Base-by-base conservation (phyloP, 805 yeast species). In the Candida saitoana region DNA sequence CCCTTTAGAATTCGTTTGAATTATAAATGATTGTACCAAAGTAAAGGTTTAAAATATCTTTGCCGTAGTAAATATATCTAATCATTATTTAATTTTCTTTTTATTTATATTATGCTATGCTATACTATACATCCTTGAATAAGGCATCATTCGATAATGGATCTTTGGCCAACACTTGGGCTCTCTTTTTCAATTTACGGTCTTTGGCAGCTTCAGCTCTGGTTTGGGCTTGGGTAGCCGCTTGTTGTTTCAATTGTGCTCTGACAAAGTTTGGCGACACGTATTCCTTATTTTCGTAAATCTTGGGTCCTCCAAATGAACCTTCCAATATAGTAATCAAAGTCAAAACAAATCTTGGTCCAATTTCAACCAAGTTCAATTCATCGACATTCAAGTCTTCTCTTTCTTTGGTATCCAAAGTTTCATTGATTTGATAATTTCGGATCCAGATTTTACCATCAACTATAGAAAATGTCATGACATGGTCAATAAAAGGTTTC, bases 271-370 rank as follows among this genome's bases (percentile, higher is more conserved):
- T 93, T 50, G 99, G 99, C 46, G 96, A 87, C 37, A 93, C 96
- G 65, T 87, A 93, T 66, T 91, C 93, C 72, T 87, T 90, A 72
- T 93, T 93, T 59, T 93, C 98, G 67, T 87, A 93, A 50, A 93
- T 89, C 75, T 90, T 88, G 49, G 98, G 96, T 16, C 99, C 99
- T 43, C 96, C 91, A 56, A 93, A 93, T 1, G 97, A 88, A 38
- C 99, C 99, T 70, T 93, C 98, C 49, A 91, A 74, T 40, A 93
- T 80, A 45, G 95, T 82, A 52, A 93, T 90, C 49, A 84, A 82
- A 2, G 98, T 91, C 71, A 93, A 74, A 25, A 93, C 98, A 50
- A 89, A 84, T 63, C 99, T 79, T 40, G 99, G 99, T 3, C 99
- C 99, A 52, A 93, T 88, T 71, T 93, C 99, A 44, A 93, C 85